These are phyloP conservation scores for Citrus reticulata DNA, from an alignment of 345 rosid genomes.

Conservation along the genomic window DNA sequence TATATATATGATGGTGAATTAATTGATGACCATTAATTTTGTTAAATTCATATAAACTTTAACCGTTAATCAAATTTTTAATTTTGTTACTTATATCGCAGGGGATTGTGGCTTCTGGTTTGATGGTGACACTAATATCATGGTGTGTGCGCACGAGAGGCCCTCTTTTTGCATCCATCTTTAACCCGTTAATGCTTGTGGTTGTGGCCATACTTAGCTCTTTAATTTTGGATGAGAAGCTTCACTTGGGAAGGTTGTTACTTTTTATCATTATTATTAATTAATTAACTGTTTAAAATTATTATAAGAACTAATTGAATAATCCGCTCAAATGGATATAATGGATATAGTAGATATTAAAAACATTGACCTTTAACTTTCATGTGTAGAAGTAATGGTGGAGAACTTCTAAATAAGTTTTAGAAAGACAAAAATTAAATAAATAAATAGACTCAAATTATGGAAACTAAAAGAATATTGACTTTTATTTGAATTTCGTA, in stretches of 20 bases:
- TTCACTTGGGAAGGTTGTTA: constrained; percentile 39
- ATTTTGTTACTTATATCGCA: neutral
- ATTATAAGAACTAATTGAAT: no score
- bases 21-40: neutral
- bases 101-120: constrained; percentile 37
- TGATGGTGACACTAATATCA: constrained; percentile 23
- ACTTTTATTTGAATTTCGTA: no score
- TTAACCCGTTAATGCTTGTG: constrained; percentile 35
- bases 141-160: constrained; percentile 32
- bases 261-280: constrained; percentile 4
- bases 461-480: no score
- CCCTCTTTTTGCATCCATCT: constrained; percentile 35
- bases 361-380: no score
- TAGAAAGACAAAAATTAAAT: no score
- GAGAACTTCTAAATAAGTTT: no score
- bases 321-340: no score
- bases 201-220: constrained; percentile 28
- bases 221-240: constrained; percentile 30
- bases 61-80: neutral
- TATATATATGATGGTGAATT: constrained; percentile 3
- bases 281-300: no score
- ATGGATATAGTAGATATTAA: no score
- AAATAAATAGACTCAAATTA: no score
- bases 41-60: neutral
- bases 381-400: no score